These are phyloP conservation scores for Venturia nashicola DNA, from an alignment of 2,329 filamentous ascomycete genomes.

Conservation along the genomic window DNA sequence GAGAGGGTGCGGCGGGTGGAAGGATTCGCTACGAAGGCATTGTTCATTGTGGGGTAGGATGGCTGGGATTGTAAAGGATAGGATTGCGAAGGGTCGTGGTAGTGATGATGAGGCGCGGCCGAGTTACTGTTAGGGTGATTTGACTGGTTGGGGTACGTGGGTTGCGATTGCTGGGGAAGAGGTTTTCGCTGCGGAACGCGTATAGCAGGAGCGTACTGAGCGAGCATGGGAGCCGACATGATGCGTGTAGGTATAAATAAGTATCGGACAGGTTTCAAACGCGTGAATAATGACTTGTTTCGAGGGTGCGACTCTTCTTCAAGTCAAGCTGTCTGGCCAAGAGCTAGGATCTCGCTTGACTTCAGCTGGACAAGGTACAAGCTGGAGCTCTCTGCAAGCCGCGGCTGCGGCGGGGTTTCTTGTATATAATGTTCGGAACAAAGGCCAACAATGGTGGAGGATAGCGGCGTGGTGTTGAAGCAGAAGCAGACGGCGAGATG, in stretches of 20 bases:
- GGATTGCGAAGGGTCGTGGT: not conserved
- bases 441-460: not conserved
- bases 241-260: not conserved
- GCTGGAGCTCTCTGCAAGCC: not conserved
- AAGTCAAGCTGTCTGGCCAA: not conserved
- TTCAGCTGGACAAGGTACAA: not conserved
- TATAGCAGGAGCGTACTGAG: not conserved
- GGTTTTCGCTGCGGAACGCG: conserved; percentile 7
- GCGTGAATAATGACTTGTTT: not conserved
- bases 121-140: not conserved
- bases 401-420: not conserved
- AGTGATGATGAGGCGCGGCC: not conserved
- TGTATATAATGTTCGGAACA: not conserved
- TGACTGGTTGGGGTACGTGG: not conserved
- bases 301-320: not conserved
- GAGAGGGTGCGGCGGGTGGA: conserved; percentile 45
- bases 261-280: not conserved
- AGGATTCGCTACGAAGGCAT: not conserved
- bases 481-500: not conserved
- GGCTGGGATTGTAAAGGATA: conserved; percentile 1
- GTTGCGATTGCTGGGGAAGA: not conserved
- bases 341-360: not conserved
- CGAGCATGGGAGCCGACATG: conserved; percentile 6
- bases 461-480: not conserved
- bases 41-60: not conserved